Conservation (phyloP, 306 rosid species). For the Morella rubra region DNA sequence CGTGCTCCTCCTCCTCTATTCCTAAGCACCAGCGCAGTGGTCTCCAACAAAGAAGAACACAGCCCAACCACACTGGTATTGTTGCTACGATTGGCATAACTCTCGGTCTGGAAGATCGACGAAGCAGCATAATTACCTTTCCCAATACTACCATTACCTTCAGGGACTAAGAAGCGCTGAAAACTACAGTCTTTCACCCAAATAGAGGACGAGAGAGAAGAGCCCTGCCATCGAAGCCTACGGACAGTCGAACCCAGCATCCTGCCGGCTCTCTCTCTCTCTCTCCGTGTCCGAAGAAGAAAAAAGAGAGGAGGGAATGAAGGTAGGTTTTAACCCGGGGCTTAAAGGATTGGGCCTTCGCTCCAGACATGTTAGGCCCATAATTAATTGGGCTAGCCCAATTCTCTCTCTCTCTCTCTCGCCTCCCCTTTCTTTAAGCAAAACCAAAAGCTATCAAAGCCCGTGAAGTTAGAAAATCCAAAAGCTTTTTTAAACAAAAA, state of each 20-base stretch:
- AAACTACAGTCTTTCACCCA: slow-evolving; percentile 25
- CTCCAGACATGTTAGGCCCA: not conserved
- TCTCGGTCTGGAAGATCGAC: not conserved
- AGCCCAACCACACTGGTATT: not conserved
- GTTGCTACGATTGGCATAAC: not conserved
- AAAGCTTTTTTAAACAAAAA: too few species aligned
- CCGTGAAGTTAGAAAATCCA: too few species aligned
- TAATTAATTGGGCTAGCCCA: not conserved
- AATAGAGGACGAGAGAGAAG: slow-evolving; percentile 28
- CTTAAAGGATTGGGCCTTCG: not conserved
- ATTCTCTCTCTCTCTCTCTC: not conserved
- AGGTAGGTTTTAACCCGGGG: not conserved
- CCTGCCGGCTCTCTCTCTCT: not conserved
- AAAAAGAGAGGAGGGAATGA: not conserved
- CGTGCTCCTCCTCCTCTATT: slow-evolving; percentile 2
- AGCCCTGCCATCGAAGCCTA: slow-evolving; percentile 32
- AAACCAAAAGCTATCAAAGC: too few species aligned
- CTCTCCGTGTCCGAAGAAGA: not conserved
- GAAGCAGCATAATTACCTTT: slow-evolving; percentile 7
- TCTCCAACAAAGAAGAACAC: slow-evolving; percentile 2
- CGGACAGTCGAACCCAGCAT: slow-evolving; percentile 38
- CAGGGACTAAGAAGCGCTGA: not conserved
- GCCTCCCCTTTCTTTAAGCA: too few species aligned
- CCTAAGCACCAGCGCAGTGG: slow-evolving; percentile 14
- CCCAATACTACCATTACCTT: not conserved